Percentiles rank a stretch among this genome's conserved stretches.
Evolutionary conservation across 208 protist genomes (phyloP).

Genomic region (Wallacemonas collosoma): DNA sequence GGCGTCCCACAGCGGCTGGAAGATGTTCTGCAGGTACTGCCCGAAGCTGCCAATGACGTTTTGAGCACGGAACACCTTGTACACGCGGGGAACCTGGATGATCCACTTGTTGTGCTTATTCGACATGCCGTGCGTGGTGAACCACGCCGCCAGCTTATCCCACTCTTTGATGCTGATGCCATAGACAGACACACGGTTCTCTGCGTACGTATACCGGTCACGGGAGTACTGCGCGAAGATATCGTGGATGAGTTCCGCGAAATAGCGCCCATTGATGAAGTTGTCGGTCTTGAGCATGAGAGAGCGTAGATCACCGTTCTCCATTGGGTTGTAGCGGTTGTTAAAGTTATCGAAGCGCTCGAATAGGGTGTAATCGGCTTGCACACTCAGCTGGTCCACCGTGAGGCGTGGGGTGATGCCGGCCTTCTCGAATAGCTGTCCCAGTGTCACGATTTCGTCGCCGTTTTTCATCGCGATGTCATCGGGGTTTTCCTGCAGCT

Average conservation of each 20-base stretch:
- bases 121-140: slow-evolving; percentile 95
- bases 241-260: slow-evolving; percentile 96
- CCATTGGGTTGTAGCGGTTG: slow-evolving; percentile 98
- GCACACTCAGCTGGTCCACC: slow-evolving; percentile 96
- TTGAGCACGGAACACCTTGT: slow-evolving; percentile 91
- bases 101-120: slow-evolving; percentile 98
- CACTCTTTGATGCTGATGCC: slow-evolving; percentile 95
- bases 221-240: slow-evolving; percentile 95
- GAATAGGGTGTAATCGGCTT: slow-evolving; percentile 96
- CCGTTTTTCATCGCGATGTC: slow-evolving; percentile 93
- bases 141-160: slow-evolving; percentile 96
- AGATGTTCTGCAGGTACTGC: slow-evolving; percentile 98
- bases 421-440: slow-evolving; percentile 81
- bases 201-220: slow-evolving; percentile 96
- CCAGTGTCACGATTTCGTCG: slow-evolving; percentile 86
- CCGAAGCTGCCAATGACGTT: slow-evolving; percentile 94
- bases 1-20: slow-evolving; percentile 98
- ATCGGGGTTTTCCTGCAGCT: slow-evolving; percentile 88
- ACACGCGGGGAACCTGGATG: slow-evolving; percentile 97
- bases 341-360: slow-evolving; percentile 99
- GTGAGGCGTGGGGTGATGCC: slow-evolving; percentile 92
- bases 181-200: slow-evolving; percentile 94
- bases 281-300: slow-evolving; percentile 99
- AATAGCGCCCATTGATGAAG: slow-evolving; percentile 97
- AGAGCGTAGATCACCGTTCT: slow-evolving; percentile 92